Evolutionary conservation across 1,284 basidiomycete genomes (phyloP).

Genomic region (Marasmius oreades): DNA sequence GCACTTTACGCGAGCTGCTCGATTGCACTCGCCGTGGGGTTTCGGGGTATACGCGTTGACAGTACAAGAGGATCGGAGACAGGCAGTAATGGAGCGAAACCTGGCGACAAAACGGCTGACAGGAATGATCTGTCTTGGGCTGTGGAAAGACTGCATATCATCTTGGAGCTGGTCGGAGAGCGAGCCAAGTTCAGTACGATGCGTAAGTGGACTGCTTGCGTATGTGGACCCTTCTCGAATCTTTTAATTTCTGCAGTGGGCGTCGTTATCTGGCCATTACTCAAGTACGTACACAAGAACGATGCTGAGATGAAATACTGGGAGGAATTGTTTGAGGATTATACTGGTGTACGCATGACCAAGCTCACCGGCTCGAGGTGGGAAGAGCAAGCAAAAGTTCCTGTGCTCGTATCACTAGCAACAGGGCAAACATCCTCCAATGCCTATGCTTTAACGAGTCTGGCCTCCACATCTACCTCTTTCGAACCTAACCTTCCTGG

Average conservation of each 20-base stretch:
- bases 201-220: conserved; percentile 41
- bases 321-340: conserved; percentile 58
- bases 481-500: not conserved
- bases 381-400: not conserved
- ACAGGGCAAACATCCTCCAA: not conserved
- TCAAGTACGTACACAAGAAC: conserved; percentile 59
- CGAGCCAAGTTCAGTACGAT: conserved; percentile 66
- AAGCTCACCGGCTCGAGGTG: conserved; percentile 26
- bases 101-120: conserved; percentile 20
- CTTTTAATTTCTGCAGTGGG: conserved; percentile 43
- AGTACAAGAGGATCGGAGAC: not conserved
- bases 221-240: conserved; percentile 7
- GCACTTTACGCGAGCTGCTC: conserved; percentile 61
- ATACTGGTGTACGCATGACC: conserved; percentile 55
- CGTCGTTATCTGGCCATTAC: conserved; percentile 60
- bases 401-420: not conserved
- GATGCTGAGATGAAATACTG: conserved; percentile 49
- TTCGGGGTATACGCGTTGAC: conserved; percentile 21
- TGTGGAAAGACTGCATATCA: conserved; percentile 50
- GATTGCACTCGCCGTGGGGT: conserved; percentile 61
- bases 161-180: conserved; percentile 57
- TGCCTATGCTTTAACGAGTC: not conserved
- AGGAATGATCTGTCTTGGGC: conserved; percentile 44
- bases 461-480: not conserved
- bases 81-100: not conserved